These are phyloP conservation scores for Colletotrichum noveboracense DNA, from an alignment of 2,329 filamentous ascomycete genomes.

Conservation along the genomic window DNA sequence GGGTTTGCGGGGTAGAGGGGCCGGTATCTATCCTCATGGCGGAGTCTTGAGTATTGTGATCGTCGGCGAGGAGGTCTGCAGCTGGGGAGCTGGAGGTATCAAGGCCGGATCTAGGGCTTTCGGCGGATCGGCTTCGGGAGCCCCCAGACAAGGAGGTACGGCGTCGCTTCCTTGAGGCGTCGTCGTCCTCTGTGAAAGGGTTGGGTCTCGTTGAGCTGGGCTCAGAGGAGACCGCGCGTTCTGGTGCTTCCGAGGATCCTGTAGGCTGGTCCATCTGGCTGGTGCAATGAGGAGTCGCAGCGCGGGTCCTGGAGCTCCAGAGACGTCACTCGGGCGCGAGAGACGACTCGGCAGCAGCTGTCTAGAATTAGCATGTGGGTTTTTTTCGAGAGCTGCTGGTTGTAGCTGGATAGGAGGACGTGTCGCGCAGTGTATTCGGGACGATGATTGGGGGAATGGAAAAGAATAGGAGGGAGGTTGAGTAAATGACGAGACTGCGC, in stretches of 20 bases:
- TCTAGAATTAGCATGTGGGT: constrained; percentile 63
- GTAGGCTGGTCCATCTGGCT: constrained; percentile 61
- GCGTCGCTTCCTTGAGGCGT: constrained; percentile 64
- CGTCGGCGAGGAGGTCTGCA: constrained; percentile 27
- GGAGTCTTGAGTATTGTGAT: constrained; percentile 29
- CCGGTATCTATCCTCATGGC: constrained; percentile 48
- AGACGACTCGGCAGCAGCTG: constrained; percentile 59
- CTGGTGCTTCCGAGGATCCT: constrained; percentile 55
- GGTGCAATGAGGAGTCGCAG: constrained; percentile 38
- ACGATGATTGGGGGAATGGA: constrained; percentile 19
- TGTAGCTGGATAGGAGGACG: constrained; percentile 15
- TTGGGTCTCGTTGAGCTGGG: constrained; percentile 67
- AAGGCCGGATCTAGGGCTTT: constrained; percentile 40
- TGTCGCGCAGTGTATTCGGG: background rate
- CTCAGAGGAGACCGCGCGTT: constrained; percentile 67
- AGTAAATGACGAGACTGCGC: constrained; percentile 9
- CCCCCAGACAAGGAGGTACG: constrained; percentile 59
- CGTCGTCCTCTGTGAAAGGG: constrained; percentile 65
- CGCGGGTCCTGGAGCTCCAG: constrained; percentile 50
- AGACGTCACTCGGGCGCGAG: constrained; percentile 57
- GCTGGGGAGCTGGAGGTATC: constrained; percentile 36
- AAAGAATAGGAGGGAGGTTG: constrained; percentile 18
- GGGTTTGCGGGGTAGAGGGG: constrained; percentile 46
- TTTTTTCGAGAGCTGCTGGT: constrained; percentile 27
- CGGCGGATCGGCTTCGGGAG: constrained; percentile 59